Conservation (phyloP, 345 rosid genomes). For the Dovyalis caffra region DNA sequence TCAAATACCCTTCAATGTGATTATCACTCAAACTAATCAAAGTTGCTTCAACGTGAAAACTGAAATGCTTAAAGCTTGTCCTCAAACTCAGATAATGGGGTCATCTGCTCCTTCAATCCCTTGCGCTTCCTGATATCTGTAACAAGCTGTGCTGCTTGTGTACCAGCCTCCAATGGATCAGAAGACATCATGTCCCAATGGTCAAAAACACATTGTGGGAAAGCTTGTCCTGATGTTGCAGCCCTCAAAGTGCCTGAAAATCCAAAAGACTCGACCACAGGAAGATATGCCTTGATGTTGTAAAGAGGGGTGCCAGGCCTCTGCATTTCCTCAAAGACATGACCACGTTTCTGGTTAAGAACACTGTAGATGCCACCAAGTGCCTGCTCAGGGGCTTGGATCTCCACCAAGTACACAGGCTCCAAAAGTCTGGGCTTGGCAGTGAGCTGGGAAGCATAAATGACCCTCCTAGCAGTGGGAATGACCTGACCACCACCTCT, state of each 20-base stretch:
- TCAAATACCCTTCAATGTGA: not conserved
- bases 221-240: conserved; percentile 82
- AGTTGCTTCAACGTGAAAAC: not conserved
- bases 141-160: conserved; percentile 56
- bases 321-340: conserved; percentile 79
- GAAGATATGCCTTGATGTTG: conserved; percentile 83
- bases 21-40: not conserved
- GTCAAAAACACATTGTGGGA: conserved; percentile 82
- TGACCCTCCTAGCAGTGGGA: conserved; percentile 87
- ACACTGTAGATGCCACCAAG: conserved; percentile 88
- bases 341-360: conserved; percentile 82
- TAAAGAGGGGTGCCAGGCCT: conserved; percentile 81
- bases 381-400: conserved; percentile 83
- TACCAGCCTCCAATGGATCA: conserved; percentile 61
- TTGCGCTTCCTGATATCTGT: conserved; percentile 71
- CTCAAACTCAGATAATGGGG: conserved; percentile 70
- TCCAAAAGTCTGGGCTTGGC: conserved; percentile 85
- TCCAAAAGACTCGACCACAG: conserved; percentile 76
- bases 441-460: conserved; percentile 73
- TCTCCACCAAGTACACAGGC: conserved; percentile 81
- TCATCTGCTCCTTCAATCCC: conserved; percentile 82
- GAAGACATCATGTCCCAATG: conserved; percentile 81
- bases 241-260: conserved; percentile 67
- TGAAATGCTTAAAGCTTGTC: conserved; percentile 53
- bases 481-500: conserved; percentile 89